Conservation (phyloP, 75 land plant genomes). For the Picea glauca region DNA sequence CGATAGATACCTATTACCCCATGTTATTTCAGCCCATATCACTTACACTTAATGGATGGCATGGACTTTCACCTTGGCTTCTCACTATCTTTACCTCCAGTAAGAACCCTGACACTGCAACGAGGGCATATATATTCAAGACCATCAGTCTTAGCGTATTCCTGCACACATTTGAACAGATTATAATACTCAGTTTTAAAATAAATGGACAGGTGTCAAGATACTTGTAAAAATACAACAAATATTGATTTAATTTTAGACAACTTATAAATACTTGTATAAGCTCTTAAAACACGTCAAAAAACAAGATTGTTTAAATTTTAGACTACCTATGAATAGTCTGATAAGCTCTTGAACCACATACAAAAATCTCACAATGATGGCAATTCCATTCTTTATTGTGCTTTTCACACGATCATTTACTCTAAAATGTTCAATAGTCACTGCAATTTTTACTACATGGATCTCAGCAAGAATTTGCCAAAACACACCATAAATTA, state of each 20-base stretch:
- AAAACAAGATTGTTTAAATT: background rate
- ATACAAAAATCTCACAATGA: background rate
- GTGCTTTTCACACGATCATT: background rate
- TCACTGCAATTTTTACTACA: background rate
- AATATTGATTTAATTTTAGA: no score
- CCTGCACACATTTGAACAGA: constrained; percentile 42
- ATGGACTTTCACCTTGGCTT: constrained; percentile 9
- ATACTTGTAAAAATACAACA: background rate
- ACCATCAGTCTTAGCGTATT: constrained; percentile 98
- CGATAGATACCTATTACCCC: background rate
- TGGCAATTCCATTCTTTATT: background rate
- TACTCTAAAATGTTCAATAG: background rate
- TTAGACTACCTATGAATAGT: background rate
- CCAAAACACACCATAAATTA: no score
- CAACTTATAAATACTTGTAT: no score
- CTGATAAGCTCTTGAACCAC: background rate
- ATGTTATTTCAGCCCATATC: background rate
- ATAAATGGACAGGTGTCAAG: background rate
- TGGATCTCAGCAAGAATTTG: background rate
- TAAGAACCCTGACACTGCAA: constrained; percentile 45
- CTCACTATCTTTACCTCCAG: constrained; percentile 12
- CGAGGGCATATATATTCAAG: constrained; percentile 94
- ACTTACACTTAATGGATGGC: no score
- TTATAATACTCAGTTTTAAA: no score
- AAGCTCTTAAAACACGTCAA: background rate